Evolutionary conservation across 2,329 filamentous ascomycete genomes (phyloP).

Genomic region (Aspergillus pseudonomiae): DNA sequence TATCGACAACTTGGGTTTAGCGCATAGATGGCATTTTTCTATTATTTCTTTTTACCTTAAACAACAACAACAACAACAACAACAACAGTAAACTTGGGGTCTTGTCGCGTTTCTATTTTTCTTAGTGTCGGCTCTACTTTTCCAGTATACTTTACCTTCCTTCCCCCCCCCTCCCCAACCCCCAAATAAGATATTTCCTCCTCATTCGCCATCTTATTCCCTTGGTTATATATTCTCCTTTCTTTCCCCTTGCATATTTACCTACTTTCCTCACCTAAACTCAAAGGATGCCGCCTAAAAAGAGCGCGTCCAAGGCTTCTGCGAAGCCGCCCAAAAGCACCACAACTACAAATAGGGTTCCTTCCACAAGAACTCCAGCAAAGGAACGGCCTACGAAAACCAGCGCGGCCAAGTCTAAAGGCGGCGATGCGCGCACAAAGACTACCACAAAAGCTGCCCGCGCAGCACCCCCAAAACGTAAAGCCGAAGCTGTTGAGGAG

Average conservation of each 20-base stretch:
- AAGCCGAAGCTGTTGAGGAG: conserved; percentile 33
- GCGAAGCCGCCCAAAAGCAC: conserved; percentile 22
- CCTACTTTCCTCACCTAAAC: background rate
- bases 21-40: conserved; percentile 1
- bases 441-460: conserved; percentile 17
- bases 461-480: conserved; percentile 33
- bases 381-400: conserved; percentile 27
- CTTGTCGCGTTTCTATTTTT: background rate
- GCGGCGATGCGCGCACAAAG: conserved; percentile 18
- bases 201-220: conserved; percentile 10
- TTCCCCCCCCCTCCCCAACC: too few species aligned
- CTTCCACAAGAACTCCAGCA: conserved; percentile 25
- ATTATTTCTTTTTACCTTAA: background rate
- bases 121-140: background rate
- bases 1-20: conserved; percentile 2
- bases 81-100: conserved; percentile 8
- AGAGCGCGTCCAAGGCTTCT: conserved; percentile 26
- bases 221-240: conserved; percentile 4
- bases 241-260: conserved; percentile 11
- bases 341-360: conserved; percentile 24
- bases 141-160: background rate
- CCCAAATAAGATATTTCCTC: background rate
- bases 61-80: conserved; percentile 4
- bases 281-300: conserved; percentile 35
- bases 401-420: conserved; percentile 21